phyloP scores from a whole-genome alignment of 176 grass and related monocot species.

The Lolium rigidum region DNA sequence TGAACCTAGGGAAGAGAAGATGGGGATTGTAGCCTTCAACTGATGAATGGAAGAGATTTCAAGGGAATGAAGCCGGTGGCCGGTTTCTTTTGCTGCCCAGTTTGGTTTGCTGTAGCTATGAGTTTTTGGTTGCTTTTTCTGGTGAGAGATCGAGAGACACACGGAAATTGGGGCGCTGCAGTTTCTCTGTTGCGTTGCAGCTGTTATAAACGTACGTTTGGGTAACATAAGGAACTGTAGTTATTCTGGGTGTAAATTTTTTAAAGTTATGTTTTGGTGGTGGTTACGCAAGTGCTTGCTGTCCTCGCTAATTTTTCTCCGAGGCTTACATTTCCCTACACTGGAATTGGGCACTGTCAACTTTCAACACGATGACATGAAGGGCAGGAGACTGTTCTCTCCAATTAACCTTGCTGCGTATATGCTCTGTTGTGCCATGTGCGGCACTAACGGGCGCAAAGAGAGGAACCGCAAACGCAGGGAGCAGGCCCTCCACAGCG shows the following conservation, averaged over 20 bases:
- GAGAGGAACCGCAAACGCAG: too few species aligned
- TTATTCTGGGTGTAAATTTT: constrained; percentile 5
- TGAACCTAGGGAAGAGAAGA: constrained; percentile 27
- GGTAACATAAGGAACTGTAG: constrained; percentile 30
- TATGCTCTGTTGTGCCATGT: too few species aligned
- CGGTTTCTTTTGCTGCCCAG: constrained; percentile 29
- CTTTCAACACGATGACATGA: too few species aligned
- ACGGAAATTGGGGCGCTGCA: neutral
- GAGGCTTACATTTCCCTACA: neutral
- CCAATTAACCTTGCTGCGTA: too few species aligned
- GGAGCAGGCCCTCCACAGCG: too few species aligned
- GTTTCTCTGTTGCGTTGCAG: too few species aligned
- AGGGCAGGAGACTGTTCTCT: too few species aligned
- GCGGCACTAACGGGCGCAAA: too few species aligned
- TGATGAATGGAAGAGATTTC: neutral
- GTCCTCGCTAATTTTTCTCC: neutral
- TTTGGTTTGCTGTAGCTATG: constrained; percentile 42
- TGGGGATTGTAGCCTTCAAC: neutral
- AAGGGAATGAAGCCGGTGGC: neutral
- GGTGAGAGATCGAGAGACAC: neutral
- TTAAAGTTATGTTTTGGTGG: neutral
- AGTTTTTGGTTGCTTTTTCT: neutral
- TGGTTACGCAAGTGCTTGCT: neutral
- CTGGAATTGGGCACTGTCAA: neutral
- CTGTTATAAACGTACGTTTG: constrained; percentile 38